Percentiles rank a stretch among this genome's conserved stretches.
phyloP scores from a whole-genome alignment of 2,329 filamentous ascomycete genomes.

The Amauroascus niger region DNA sequence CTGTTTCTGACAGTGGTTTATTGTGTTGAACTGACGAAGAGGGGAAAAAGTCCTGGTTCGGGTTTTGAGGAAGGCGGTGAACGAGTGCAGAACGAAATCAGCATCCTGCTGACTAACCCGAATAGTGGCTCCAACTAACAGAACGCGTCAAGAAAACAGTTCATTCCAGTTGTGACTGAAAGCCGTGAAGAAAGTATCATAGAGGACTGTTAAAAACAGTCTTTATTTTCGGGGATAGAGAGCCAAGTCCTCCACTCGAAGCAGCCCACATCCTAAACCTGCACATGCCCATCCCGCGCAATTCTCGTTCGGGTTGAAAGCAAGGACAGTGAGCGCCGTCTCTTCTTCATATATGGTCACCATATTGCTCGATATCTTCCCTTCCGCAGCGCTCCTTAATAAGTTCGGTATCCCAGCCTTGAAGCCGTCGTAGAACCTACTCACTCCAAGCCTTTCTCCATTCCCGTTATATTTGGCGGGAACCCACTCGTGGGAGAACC shows the following conservation, averaged over 20 bases:
- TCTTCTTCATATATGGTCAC: slow-evolving; percentile 51
- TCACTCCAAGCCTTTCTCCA: slow-evolving; percentile 26
- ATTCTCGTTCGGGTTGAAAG: slow-evolving; percentile 60
- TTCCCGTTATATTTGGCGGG: slow-evolving; percentile 18
- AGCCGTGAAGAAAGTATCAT: too few relatives aligned
- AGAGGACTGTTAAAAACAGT: too few relatives aligned
- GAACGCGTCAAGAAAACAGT: too few relatives aligned
- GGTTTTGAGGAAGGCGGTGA: too few relatives aligned
- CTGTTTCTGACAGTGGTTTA: too few relatives aligned
- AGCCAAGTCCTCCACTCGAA: slow-evolving; percentile 58
- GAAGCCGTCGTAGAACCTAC: slow-evolving; percentile 39
- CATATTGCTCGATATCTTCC: slow-evolving; percentile 22
- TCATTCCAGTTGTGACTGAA: too few relatives aligned
- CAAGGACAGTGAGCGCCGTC: slow-evolving; percentile 52
- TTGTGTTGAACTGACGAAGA: too few relatives aligned
- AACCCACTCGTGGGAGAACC: slow-evolving; percentile 51
- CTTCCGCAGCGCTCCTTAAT: slow-evolving; percentile 19
- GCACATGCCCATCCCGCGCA: slow-evolving; percentile 59
- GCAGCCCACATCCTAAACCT: slow-evolving; percentile 56
- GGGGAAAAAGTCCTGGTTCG: too few relatives aligned
- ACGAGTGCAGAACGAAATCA: too few relatives aligned
- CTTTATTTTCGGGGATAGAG: slow-evolving; percentile 10
- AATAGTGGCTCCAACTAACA: too few relatives aligned
- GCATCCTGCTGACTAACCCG: too few relatives aligned
- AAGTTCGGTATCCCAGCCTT: slow-evolving; percentile 32